A percentile compares a stretch with the other conserved stretches of the same genome.
These are phyloP conservation scores for Yarrowia bubula DNA, from an alignment of 805 yeast species.

Conservation along the genomic window DNA sequence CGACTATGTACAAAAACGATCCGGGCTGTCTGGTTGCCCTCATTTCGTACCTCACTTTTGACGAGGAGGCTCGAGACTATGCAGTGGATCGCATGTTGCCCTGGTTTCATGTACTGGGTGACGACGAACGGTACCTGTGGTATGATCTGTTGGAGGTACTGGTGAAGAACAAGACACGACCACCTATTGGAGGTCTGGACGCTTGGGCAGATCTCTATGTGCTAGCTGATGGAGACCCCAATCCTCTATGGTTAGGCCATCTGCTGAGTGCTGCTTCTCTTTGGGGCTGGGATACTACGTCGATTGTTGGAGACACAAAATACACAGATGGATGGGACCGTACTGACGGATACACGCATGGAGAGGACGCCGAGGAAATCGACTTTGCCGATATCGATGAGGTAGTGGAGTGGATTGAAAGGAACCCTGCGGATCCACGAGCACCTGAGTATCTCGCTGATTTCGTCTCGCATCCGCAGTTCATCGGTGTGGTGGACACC, in stretches of 20 bases:
- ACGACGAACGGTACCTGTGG: not conserved
- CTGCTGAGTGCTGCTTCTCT: slow-evolving; percentile 5
- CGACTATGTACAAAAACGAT: not conserved
- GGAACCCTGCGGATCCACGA: slow-evolving; percentile 2
- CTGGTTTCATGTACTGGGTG: not conserved
- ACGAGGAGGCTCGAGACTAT: not conserved
- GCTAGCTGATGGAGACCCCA: slow-evolving; percentile 1
- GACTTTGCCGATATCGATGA: slow-evolving; percentile 7
- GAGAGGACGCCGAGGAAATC: not conserved
- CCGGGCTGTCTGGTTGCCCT: not conserved
- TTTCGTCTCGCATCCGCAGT: not conserved
- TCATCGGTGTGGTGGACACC: not conserved
- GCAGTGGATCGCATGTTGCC: slow-evolving; percentile 16
- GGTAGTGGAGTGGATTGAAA: not conserved
- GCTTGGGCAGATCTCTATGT: slow-evolving; percentile 1
- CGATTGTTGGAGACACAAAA: slow-evolving; percentile 10
- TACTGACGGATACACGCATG: not conserved
- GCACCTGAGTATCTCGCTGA: not conserved
- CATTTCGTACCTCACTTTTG: not conserved
- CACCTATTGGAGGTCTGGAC: not conserved
- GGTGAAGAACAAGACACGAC: not conserved
- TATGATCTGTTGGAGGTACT: slow-evolving; percentile 1
- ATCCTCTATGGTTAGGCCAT: not conserved
- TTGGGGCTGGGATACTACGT: slow-evolving; percentile 17
- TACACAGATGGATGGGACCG: slow-evolving; percentile 9